These are phyloP conservation scores for Parathielavia appendiculata DNA, from an alignment of 495 filamentous ascomycete genomes.

Conservation along the genomic window DNA sequence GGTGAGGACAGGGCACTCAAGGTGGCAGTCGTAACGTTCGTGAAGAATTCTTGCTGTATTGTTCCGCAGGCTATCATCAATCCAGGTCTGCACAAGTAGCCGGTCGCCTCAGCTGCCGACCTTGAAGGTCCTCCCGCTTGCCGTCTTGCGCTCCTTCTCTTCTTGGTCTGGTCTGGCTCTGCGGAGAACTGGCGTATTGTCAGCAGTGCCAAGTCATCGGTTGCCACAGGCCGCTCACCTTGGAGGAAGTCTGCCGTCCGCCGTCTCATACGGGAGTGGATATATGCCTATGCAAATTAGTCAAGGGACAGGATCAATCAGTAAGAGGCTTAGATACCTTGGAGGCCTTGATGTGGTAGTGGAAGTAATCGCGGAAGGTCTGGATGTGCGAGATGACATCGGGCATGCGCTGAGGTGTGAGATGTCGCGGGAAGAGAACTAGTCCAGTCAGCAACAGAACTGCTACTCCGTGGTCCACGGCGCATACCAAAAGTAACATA, in stretches of 20 bases:
- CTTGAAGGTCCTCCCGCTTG: constrained; percentile 90
- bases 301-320: no score
- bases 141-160: constrained; percentile 97
- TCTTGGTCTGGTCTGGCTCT: constrained; percentile 89
- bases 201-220: background rate
- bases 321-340: constrained; percentile 33
- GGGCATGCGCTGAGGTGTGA: constrained; percentile 80
- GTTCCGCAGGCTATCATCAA: constrained; percentile 7
- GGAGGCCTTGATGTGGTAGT: constrained; percentile 99
- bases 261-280: constrained; percentile 95
- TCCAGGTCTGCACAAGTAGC: constrained; percentile 2
- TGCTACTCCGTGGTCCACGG: background rate
- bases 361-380: constrained; percentile 99
- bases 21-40: background rate
- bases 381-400: constrained; percentile 98
- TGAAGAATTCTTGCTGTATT: background rate
- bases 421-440: constrained; percentile 95
- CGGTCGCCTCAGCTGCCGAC: constrained; percentile 30
- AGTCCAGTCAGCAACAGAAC: constrained; percentile 17
- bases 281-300: constrained; percentile 64
- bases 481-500: constrained; percentile 92
- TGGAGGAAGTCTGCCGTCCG: constrained; percentile 97
- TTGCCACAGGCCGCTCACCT: constrained; percentile 43
- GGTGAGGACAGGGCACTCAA: background rate
- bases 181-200: constrained; percentile 60